phyloP scores from a whole-genome alignment of 1,139 yeast species.

The Kazachstania sp. region DNA sequence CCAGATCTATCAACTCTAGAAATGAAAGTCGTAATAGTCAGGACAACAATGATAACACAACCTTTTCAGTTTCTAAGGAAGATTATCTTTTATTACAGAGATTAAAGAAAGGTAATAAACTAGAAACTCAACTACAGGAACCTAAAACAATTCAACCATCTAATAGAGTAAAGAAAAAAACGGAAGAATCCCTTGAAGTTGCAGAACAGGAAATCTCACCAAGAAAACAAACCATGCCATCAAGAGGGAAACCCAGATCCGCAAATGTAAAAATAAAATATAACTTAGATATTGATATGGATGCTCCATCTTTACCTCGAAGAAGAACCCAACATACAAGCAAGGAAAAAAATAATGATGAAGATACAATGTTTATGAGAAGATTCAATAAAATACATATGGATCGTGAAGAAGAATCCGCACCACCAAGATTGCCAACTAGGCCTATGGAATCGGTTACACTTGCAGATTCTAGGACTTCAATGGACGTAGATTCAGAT shows the following conservation, averaged over 20 bases:
- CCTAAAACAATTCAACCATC: not conserved
- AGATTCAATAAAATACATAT: slow-evolving; percentile 2
- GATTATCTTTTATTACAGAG: slow-evolving; percentile 24
- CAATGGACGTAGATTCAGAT: not conserved
- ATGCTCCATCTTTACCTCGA: slow-evolving; percentile 8
- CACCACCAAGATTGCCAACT: slow-evolving; percentile 1
- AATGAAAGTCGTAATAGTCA: not conserved
- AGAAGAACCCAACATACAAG: slow-evolving; percentile 1
- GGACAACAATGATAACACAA: not conserved
- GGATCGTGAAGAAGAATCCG: not conserved
- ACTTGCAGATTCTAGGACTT: not conserved
- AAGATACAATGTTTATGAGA: slow-evolving; percentile 1
- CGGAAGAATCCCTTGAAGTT: not conserved
- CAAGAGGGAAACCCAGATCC: slow-evolving; percentile 16
- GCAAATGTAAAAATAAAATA: slow-evolving; percentile 1
- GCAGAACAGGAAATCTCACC: slow-evolving; percentile 1
- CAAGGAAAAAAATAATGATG: not conserved
- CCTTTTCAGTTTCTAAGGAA: slow-evolving; percentile 23
- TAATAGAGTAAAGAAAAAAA: too few species aligned
- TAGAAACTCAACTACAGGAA: not conserved
- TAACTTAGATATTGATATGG: slow-evolving; percentile 3
- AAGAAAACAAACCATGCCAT: slow-evolving; percentile 7
- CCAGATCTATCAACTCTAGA: not conserved
- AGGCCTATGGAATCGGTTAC: not conserved
- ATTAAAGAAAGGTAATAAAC: slow-evolving; percentile 10